Evolutionary conservation across 2,329 filamentous ascomycete genomes (phyloP), one percentile per base, ranked within the genome.

Genomic region (Talaromyces sp.): DNA sequence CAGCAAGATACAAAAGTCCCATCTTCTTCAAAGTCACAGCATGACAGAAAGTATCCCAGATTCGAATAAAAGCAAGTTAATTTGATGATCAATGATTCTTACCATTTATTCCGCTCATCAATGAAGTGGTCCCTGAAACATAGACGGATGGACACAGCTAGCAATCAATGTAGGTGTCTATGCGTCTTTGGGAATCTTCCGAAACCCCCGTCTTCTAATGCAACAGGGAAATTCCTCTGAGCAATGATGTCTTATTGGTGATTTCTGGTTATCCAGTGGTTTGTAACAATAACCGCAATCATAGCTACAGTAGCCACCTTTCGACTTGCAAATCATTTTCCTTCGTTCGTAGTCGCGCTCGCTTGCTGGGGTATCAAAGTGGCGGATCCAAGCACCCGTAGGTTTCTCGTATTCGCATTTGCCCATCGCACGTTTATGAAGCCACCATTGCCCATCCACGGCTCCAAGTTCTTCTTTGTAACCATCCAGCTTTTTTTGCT

Each of bases 371-470:
- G 22, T 22, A 17, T 53, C 56, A 27, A 19, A 65, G 0, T 5
- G 4, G 11, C 63, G 27, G 2, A 60, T 38, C 22, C 15, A 47
- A 22, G 54, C 22, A 4, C 63, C 63, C 8, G 31, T 65, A 17
- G 56, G 63, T 27, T 60, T 65, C 4, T 60, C 22, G 10, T 40
- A 4, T 1, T 25, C 22, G 4, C 1, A 5, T 19, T 25, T 36
- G 5, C 58, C 22, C 15, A 27, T 10, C 13, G 17, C 54, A 27
- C 43, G 22, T 49, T 38, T 29, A 27, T 60, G 27, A 43, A 59
- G n/a, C 63, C 63, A 65, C 38, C 43, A 53, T n/a, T 51, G 0
- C 29, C 47, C 8, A 17, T 65, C 51, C n/a, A 53, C 22, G 3
- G 45, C 40, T 22, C 31, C 4, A 22, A 65, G 63, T n/a, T 65